phyloP scores from a whole-genome alignment of 441 rosid species.

The Corymbia citriodora region DNA sequence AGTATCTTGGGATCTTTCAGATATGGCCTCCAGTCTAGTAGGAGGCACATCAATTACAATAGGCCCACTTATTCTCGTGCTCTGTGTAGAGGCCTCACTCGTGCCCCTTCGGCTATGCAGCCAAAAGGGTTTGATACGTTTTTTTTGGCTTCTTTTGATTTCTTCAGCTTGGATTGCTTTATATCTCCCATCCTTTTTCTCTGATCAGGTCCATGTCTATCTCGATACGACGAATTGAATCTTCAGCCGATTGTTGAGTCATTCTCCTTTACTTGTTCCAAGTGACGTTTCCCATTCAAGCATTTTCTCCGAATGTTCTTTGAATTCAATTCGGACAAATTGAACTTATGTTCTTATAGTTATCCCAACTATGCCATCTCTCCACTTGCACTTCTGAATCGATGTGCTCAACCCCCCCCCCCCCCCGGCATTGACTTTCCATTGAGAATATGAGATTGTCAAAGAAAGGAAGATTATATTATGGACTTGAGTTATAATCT shows the following conservation, averaged over 20 bases:
- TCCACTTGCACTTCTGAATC: background rate
- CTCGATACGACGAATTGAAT: background rate
- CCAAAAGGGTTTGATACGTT: background rate
- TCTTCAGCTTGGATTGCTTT: background rate
- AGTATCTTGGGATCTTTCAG: background rate
- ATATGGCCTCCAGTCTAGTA: background rate
- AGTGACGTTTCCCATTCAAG: background rate
- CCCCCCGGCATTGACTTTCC: background rate
- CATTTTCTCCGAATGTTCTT: background rate
- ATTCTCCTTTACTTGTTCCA: background rate
- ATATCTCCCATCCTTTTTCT: background rate
- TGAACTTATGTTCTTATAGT: too few relatives aligned
- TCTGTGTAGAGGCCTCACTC: background rate
- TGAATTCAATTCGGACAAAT: too few relatives aligned
- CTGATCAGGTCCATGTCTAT: background rate
- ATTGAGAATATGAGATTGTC: background rate
- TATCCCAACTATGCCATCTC: too few relatives aligned
- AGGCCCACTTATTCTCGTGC: background rate
- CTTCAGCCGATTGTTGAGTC: background rate
- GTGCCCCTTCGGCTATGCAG: background rate
- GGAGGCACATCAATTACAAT: background rate
- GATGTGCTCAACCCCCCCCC: background rate
- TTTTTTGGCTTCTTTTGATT: background rate
- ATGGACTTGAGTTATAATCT: background rate
- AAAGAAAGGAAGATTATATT: background rate